These are phyloP conservation scores for Peltaster fructicola DNA, from an alignment of 2,329 filamentous ascomycete genomes.

Conservation along the genomic window DNA sequence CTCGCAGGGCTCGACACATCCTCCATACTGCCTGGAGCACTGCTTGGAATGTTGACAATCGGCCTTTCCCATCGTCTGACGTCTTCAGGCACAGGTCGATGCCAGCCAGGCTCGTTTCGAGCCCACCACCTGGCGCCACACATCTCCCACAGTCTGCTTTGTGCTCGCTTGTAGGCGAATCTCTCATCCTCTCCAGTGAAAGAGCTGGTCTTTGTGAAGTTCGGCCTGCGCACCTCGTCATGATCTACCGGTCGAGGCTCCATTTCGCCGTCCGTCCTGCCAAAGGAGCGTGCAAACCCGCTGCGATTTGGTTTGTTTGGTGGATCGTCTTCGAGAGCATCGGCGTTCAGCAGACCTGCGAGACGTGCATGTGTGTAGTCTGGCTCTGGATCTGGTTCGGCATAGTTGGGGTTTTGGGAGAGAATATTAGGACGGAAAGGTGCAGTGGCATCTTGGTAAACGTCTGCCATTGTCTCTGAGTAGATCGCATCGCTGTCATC, in stretches of 20 bases:
- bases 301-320: slow-evolving; percentile 23
- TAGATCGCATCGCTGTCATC: slow-evolving; percentile 35
- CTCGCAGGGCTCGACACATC: background rate
- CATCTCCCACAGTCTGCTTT: slow-evolving; percentile 67
- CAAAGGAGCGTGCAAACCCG: slow-evolving; percentile 16
- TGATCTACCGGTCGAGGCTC: slow-evolving; percentile 18
- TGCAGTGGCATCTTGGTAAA: slow-evolving; percentile 59
- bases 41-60: too few relatives aligned
- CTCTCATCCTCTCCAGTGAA: slow-evolving; percentile 69
- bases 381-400: slow-evolving; percentile 17
- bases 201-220: slow-evolving; percentile 49
- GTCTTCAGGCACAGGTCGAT: slow-evolving; percentile 46
- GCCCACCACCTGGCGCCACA: slow-evolving; percentile 57
- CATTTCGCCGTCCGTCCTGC: slow-evolving; percentile 16
- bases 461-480: slow-evolving; percentile 51
- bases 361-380: slow-evolving; percentile 21
- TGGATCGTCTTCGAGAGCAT: slow-evolving; percentile 33
- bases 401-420: slow-evolving; percentile 33
- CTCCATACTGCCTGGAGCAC: background rate
- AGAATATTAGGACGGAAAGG: slow-evolving; percentile 68
- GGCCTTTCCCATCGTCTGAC: slow-evolving; percentile 47
- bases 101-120: slow-evolving; percentile 44
- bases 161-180: slow-evolving; percentile 64
- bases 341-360: slow-evolving; percentile 21
- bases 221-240: slow-evolving; percentile 21